Conservation (phyloP, 495 filamentous ascomycete genomes). For the Aspergillus sclerotioniger region DNA sequence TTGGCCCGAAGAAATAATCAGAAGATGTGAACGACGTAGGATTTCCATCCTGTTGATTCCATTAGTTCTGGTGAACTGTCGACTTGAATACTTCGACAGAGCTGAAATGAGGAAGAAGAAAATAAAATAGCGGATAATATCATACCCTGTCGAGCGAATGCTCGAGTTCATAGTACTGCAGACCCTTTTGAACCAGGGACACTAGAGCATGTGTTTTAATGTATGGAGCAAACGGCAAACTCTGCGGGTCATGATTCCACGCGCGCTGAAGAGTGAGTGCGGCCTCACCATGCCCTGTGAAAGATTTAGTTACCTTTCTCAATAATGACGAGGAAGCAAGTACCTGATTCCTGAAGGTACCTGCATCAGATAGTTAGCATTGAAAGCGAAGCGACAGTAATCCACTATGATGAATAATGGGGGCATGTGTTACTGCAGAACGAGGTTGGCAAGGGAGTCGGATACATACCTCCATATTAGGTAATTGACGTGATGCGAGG, state of each 20-base stretch:
- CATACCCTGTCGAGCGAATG: conserved; percentile 60
- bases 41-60: conserved; percentile 42
- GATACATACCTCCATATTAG: conserved; percentile 93
- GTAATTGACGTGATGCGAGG: conserved; percentile 95
- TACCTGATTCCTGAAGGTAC: conserved; percentile 89
- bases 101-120: not conserved
- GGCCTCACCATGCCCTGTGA: conserved; percentile 60
- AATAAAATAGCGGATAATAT: conserved; percentile 13
- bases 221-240: conserved; percentile 71
- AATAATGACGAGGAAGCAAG: conserved; percentile 20
- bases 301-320: conserved; percentile 23
- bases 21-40: conserved; percentile 34
- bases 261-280: conserved; percentile 79
- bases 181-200: conserved; percentile 70
- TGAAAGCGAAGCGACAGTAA: not conserved
- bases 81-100: not conserved
- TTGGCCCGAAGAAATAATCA: conserved; percentile 52
- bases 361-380: conserved; percentile 49
- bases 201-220: conserved; percentile 75
- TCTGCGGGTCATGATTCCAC: conserved; percentile 73
- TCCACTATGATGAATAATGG: not conserved
- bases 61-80: conserved; percentile 5
- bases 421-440: not conserved
- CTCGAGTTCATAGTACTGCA: conserved; percentile 71
- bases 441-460: conserved; percentile 3